phyloP scores from a whole-genome alignment of 176 grass and related monocot genomes.

The Aegilops longissima region DNA sequence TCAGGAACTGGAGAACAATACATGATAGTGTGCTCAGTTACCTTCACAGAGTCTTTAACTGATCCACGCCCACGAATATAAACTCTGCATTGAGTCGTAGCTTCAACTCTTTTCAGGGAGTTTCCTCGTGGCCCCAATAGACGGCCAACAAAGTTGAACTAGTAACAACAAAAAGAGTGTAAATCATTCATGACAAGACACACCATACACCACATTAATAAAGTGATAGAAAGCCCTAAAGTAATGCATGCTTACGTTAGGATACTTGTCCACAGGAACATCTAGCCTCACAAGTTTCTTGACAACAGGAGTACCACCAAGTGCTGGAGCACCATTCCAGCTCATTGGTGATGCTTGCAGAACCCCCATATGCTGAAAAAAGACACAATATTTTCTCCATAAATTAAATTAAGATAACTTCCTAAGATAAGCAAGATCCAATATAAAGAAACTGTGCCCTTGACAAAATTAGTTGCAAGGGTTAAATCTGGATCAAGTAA shows the following conservation, averaged over 20 bases:
- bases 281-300: constrained; percentile 96
- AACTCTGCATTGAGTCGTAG: constrained; percentile 92
- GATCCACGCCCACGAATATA: constrained; percentile 94
- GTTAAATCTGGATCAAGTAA: constrained; percentile 27
- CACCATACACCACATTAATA: background rate
- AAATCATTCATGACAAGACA: constrained; percentile 28
- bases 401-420: constrained; percentile 25
- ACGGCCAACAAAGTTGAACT: constrained; percentile 99
- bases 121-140: constrained; percentile 92
- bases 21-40: constrained; percentile 33
- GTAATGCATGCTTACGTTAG: constrained; percentile 55
- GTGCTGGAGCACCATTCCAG: constrained; percentile 69
- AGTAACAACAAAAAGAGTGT: constrained; percentile 16
- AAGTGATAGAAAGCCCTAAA: constrained; percentile 30
- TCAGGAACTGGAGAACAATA: background rate
- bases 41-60: constrained; percentile 96
- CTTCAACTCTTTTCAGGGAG: constrained; percentile 99
- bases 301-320: constrained; percentile 54
- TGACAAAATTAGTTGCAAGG: background rate
- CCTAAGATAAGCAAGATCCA: background rate
- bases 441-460: background rate
- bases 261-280: constrained; percentile 93
- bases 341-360: constrained; percentile 61
- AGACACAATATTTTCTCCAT: constrained; percentile 32
- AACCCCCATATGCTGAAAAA: constrained; percentile 67